These are phyloP conservation scores for Microdochium bolleyi DNA, from an alignment of 2,329 filamentous ascomycete species.

Conservation along the genomic window DNA sequence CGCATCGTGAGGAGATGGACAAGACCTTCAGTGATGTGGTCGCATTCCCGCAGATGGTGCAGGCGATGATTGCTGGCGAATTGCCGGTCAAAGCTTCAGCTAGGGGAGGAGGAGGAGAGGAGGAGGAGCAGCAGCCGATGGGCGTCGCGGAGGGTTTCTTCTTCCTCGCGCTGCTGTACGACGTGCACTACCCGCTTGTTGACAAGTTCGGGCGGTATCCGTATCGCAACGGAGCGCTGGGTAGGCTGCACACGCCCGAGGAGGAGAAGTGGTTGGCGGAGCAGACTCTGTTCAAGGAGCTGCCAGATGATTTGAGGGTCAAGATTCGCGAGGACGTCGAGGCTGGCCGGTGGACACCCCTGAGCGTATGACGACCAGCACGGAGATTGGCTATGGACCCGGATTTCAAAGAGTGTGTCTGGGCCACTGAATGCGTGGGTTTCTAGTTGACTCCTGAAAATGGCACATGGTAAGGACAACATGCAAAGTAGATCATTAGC, in stretches of 20 bases:
- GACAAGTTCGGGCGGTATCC: conserved; percentile 18
- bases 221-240: conserved; percentile 14
- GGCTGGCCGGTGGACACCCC: conserved; percentile 12
- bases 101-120: background rate
- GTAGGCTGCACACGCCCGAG: conserved; percentile 12
- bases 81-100: background rate
- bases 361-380: conserved; percentile 5
- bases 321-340: conserved; percentile 5
- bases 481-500: too few species aligned
- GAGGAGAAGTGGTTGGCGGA: conserved; percentile 15
- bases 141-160: conserved; percentile 10
- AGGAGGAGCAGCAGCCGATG: conserved; percentile 8
- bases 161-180: conserved; percentile 16
- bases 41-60: conserved; percentile 12
- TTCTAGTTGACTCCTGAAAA: too few species aligned
- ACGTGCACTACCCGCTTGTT: conserved; percentile 17
- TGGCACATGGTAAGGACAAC: too few species aligned
- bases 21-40: conserved; percentile 8
- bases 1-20: conserved; percentile 2
- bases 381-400: too few species aligned
- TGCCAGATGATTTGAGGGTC: conserved; percentile 6
- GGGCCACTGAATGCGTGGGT: too few species aligned
- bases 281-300: conserved; percentile 8
- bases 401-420: too few species aligned
- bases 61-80: background rate